Conservation (phyloP, 139 green algal species). For the Edaphochlamys debaryana region DNA sequence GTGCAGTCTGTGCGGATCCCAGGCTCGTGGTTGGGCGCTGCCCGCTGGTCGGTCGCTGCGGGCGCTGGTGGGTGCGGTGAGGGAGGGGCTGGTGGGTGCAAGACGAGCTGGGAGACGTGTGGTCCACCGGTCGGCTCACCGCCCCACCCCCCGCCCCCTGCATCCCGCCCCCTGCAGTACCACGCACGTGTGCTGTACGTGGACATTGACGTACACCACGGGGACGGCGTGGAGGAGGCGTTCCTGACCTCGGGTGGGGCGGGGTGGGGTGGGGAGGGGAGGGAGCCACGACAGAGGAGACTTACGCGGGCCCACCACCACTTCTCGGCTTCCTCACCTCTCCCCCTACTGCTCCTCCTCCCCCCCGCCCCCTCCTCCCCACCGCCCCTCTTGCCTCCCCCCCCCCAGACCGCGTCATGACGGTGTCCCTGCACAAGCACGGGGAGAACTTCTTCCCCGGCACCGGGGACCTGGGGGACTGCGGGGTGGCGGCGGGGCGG, state of each 20-base stretch:
- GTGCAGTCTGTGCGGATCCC: too few relatives aligned
- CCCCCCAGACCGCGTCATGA: slow-evolving; percentile 74
- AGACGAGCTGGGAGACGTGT: too few relatives aligned
- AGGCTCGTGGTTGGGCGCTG: too few relatives aligned
- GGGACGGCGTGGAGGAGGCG: slow-evolving; percentile 97
- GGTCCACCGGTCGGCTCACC: too few relatives aligned
- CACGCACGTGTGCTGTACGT: slow-evolving; percentile 81
- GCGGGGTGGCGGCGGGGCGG: slow-evolving; percentile 79
- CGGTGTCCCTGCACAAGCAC: slow-evolving; percentile 95
- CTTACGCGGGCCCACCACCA: neutral
- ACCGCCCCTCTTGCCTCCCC: neutral
- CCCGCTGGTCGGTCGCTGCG: too few relatives aligned
- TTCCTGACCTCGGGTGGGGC: slow-evolving; percentile 93
- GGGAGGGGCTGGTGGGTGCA: too few relatives aligned
- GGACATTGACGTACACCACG: slow-evolving; percentile 98
- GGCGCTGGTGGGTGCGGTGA: too few relatives aligned
- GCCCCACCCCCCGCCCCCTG: neutral
- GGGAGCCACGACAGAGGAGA: too few relatives aligned
- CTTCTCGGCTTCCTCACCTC: neutral
- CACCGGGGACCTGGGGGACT: slow-evolving; percentile 87
- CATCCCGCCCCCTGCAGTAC: slow-evolving; percentile 6
- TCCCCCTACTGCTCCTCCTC: neutral
- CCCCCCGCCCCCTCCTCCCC: too few relatives aligned
- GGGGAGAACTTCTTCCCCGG: slow-evolving; percentile 93
- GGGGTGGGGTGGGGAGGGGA: neutral